Base-by-base conservation (phyloP, 441 rosid genomes). In the Viola pubescens region DNA sequence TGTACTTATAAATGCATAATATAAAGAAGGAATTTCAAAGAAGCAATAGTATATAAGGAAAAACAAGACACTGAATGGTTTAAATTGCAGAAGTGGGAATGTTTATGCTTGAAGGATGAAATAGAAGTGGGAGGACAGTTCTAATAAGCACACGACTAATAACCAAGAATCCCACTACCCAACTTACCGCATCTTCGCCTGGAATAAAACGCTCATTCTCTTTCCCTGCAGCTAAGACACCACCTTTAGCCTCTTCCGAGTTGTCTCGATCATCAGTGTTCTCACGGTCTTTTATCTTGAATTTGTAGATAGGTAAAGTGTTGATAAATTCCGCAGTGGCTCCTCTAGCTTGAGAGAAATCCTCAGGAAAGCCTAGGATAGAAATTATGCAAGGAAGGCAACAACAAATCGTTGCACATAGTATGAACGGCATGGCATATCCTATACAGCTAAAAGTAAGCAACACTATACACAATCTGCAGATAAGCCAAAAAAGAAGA, bases 381-480 rank as follows among this genome's bases (percentile, higher is more conserved):
- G 97, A 94, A 53, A 94, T 87, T 56, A 94, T 86, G 77, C 97
- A 88, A 5, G 97, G 99, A 68, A 94, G 70, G 76, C 99, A 94
- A 77, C 95, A 94, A 64, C 97, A 94, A 57, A 94, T 82, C 26
- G 97, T 90, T 54, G 99, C 92, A 76, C 99, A 94, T 48, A 90
- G 80, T 64, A 94, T 94, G 69, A 94, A 90, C 11, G 97, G 99
- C 99, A 94, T 88, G 7, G 99, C 99, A 59, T 90, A 94, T 57
- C 97, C 97, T 59, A 94, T 81, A 61, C 99, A 94, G 80, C 97
- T 94, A 74, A 94, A 75, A 16, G 91, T 87, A 63, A 90, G 95
- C 69, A 94, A 88, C 74, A 86, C 94, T 75, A 94, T 82, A 73
- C 96, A 94, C 70, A 94, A 77, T 81, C 96, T 94, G 82, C 77